Evolutionary conservation across 148 eudicot species (phyloP).

Genomic region (Spergularia bocconei): DNA sequence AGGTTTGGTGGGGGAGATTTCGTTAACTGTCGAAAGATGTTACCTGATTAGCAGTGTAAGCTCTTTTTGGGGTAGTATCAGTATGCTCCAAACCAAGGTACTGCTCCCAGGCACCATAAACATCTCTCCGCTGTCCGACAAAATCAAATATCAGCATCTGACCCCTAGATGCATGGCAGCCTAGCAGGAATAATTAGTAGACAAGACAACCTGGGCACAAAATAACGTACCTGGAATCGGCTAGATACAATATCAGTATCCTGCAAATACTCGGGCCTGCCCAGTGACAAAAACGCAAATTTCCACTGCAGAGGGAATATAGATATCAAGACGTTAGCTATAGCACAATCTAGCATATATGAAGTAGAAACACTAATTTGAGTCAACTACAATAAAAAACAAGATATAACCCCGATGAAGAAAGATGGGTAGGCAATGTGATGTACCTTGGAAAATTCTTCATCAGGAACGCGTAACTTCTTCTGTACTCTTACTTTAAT

Average conservation of each 20-base stretch:
- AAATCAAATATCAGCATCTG: not conserved
- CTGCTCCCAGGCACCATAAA: slow-evolving; percentile 93
- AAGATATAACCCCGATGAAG: not conserved
- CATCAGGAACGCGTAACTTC: slow-evolving; percentile 79
- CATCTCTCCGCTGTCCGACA: slow-evolving; percentile 56
- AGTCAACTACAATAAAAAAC: slow-evolving; percentile 7
- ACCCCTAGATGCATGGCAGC: not conserved
- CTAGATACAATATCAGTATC: slow-evolving; percentile 78
- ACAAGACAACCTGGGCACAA: not conserved
- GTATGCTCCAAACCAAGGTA: slow-evolving; percentile 92
- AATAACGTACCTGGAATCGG: slow-evolving; percentile 74
- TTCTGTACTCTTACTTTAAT: slow-evolving; percentile 77
- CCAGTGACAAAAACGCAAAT: slow-evolving; percentile 83
- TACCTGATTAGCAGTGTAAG: slow-evolving; percentile 72
- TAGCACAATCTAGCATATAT: not conserved
- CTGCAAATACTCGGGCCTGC: slow-evolving; percentile 85
- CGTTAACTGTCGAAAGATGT: not conserved
- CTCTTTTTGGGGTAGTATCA: slow-evolving; percentile 67
- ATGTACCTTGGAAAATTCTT: slow-evolving; percentile 88
- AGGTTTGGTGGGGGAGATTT: not conserved
- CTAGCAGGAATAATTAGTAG: not conserved
- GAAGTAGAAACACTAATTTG: not conserved
- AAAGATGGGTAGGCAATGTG: not conserved
- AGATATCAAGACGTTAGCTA: not conserved
- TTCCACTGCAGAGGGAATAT: slow-evolving; percentile 65